Percentiles rank a stretch among this genome's conserved stretches.
phyloP scores from a whole-genome alignment of 768 basidiomycete genomes.

The Auriscalpium microsporum region DNA sequence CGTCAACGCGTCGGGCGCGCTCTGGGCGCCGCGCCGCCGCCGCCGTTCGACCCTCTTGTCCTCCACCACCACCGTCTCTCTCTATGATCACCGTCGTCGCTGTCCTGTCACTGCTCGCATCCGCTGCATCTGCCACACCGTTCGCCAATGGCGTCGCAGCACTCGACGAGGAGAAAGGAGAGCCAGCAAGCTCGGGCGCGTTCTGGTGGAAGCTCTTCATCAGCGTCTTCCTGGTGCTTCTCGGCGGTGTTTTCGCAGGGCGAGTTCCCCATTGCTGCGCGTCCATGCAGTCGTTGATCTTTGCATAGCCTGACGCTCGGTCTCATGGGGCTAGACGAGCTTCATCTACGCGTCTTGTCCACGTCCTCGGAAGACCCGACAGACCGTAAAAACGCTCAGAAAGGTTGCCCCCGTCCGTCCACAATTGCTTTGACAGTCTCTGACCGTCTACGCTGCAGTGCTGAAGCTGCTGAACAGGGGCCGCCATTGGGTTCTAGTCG shows the following conservation, averaged over 20 bases:
- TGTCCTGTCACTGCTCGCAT: too few relatives aligned
- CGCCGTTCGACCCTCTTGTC: too few relatives aligned
- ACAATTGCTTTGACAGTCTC: not conserved
- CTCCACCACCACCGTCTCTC: too few relatives aligned
- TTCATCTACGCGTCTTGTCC: conserved; percentile 80
- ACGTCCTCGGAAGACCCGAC: conserved; percentile 66
- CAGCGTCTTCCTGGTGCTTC: conserved; percentile 62
- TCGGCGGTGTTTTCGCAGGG: conserved; percentile 93
- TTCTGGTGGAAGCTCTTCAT: conserved; percentile 72
- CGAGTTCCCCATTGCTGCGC: conserved; percentile 24
- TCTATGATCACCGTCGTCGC: too few relatives aligned
- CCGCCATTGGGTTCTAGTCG: conserved; percentile 84
- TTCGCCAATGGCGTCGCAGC: not conserved
- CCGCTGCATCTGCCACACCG: not conserved
- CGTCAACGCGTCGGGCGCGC: too few relatives aligned
- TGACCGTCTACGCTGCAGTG: conserved; percentile 24
- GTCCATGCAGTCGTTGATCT: too few relatives aligned
- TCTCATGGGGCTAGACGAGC: conserved; percentile 88
- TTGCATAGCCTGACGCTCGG: conserved; percentile 70
- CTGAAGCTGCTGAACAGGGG: conserved; percentile 40
- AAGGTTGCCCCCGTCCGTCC: conserved; percentile 34
- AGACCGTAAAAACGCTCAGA: conserved; percentile 64
- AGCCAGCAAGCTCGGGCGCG: conserved; percentile 42
- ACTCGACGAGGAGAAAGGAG: conserved; percentile 7
- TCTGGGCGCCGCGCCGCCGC: too few relatives aligned